These are phyloP conservation scores for Diaporthe sp. DNA, from an alignment of 2,329 filamentous ascomycete genomes.

Conservation along the genomic window DNA sequence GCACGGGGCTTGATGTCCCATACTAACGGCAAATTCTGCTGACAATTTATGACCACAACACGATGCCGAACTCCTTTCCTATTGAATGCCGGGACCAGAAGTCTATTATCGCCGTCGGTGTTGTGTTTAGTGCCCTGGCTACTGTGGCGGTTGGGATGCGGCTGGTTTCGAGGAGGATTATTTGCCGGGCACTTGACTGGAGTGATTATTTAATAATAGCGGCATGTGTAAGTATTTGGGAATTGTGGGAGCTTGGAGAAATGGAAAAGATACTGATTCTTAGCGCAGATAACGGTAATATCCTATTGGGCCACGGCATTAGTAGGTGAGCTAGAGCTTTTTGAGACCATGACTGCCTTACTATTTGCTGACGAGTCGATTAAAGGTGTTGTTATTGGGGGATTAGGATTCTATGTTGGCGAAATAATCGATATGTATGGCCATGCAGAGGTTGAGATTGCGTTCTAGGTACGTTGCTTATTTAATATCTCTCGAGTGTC, in stretches of 20 bases:
- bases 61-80: constrained; percentile 9
- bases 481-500: too few relatives aligned
- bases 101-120: neutral
- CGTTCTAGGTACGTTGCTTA: neutral
- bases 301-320: constrained; percentile 16
- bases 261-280: neutral
- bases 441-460: neutral
- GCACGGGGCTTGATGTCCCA: neutral
- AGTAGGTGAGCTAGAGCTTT: neutral
- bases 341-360: neutral
- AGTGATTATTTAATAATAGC: constrained; percentile 4
- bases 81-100: neutral
- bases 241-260: neutral
- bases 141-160: constrained; percentile 6
- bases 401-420: neutral
- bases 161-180: neutral
- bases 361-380: neutral
- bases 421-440: constrained; percentile 8
- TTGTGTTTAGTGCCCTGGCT: neutral
- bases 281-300: neutral
- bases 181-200: neutral
- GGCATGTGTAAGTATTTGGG: neutral
- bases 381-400: neutral
- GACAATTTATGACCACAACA: neutral
- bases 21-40: neutral